Evolutionary conservation across 495 filamentous ascomycete genomes (phyloP), one percentile per base, ranked within the genome.

Genomic region (Penicillium crystallinum): DNA sequence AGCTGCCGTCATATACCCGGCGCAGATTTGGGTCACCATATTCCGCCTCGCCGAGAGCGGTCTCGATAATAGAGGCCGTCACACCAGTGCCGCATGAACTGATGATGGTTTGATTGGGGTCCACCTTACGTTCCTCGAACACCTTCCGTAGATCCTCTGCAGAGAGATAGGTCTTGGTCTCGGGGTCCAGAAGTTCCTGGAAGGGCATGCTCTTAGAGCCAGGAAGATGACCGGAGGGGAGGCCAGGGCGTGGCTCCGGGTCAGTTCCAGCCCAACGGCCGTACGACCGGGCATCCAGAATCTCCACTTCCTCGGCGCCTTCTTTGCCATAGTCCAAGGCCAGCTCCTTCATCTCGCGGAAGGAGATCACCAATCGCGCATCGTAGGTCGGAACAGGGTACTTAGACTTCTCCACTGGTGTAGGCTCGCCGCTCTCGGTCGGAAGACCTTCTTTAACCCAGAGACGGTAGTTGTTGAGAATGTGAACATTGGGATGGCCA

Each of bases 181-280:
- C 73, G 0, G 90, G 85, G 65, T 96, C 87, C 8, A 98, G 75
- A 8, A 98, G 72, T 22, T 89, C 79, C 39, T 82, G 79, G 57
- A 96, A 83, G 9, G 92, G 87, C 22, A 98, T 72, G 58, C 81
- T 92, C 67, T 89, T 89, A 1, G 90, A 88, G 33, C 89, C 84
- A 8, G 93, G 95, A 58, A 97, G 86, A 71, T 98, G 93, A 14
- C 93, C 93, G 8, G 89, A 95, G 0, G 88, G 77, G n/a, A 97
- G 70, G 18, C 90, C 91, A 31, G 84, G 77, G 57, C 93, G 82
- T 15, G 93, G 93, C 67, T 98, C 93, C 5, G 90, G 88, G 44
- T 88, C 89, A 34, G 77, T 85, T 18, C 93, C 93, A 33, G 81
- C 78, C 79, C 87, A 98, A 56, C 93, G 79, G 15, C 86, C 90